Evolutionary conservation across 2,329 filamentous ascomycete species (phyloP).

Genomic region (Teratosphaeria pseudoeucalypti): DNA sequence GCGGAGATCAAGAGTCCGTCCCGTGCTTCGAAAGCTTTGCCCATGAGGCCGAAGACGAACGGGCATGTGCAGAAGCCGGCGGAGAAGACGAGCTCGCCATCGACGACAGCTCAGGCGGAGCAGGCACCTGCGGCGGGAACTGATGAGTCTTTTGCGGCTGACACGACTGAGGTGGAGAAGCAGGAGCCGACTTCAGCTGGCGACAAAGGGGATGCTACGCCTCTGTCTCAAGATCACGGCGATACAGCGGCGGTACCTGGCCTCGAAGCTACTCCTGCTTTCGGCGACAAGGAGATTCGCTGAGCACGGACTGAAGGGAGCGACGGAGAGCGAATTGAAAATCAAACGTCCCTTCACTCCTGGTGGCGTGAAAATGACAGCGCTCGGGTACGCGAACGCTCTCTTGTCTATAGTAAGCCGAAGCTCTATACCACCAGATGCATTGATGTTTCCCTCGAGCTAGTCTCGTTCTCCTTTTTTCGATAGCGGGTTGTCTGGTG

Average conservation of each 20-base stretch:
- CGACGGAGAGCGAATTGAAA: neutral
- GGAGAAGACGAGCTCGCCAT: slow-evolving; percentile 1
- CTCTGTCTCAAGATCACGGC: neutral
- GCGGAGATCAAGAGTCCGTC: slow-evolving; percentile 29
- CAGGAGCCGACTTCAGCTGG: neutral
- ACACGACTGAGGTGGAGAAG: neutral
- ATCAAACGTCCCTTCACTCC: no score
- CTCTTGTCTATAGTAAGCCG: neutral
- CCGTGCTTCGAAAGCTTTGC: slow-evolving; percentile 1
- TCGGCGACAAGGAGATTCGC: neutral
- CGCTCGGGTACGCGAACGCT: neutral
- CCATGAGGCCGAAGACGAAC: slow-evolving; percentile 8
- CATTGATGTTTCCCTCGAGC: neutral
- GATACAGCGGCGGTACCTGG: neutral
- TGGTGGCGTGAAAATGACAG: no score
- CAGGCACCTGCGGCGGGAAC: neutral
- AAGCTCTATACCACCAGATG: neutral
- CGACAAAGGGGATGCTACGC: neutral
- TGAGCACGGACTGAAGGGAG: neutral
- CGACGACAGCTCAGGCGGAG: neutral
- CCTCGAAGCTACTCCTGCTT: neutral
- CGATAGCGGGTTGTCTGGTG: no score
- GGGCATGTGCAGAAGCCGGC: slow-evolving; percentile 2
- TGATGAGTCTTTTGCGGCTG: neutral
- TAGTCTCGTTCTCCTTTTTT: neutral